These are phyloP conservation scores for Musa troglodytarum DNA, from an alignment of 176 grass and related monocot species.

Conservation along the genomic window DNA sequence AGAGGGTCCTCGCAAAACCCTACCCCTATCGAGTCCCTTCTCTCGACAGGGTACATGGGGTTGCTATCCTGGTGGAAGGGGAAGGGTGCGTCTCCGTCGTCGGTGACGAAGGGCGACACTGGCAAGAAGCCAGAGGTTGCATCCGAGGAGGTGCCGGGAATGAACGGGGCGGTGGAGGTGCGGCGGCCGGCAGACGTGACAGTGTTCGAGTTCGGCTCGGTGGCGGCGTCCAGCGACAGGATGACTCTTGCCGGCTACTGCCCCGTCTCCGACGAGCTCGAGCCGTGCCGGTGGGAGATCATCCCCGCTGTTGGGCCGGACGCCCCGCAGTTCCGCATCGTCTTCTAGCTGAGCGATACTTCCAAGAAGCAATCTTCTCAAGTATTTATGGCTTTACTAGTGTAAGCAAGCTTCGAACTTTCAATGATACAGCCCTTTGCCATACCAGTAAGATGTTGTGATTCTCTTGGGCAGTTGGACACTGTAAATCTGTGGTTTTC, in stretches of 20 bases:
- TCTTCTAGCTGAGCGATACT: slow-evolving; percentile 30
- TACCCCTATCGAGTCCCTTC: neutral
- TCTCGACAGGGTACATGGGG: slow-evolving; percentile 32
- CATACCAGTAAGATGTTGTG: no score
- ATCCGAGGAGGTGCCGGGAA: slow-evolving; percentile 24
- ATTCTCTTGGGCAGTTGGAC: no score
- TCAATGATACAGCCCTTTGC: no score
- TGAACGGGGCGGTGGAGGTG: slow-evolving; percentile 69
- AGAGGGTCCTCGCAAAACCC: neutral
- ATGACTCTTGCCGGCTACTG: slow-evolving; percentile 75
- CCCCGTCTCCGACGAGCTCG: slow-evolving; percentile 72
- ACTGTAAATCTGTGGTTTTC: no score
- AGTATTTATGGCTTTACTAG: neutral
- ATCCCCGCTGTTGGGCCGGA: slow-evolving; percentile 41
- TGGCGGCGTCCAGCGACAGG: slow-evolving; percentile 41
- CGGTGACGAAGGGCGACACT: neutral
- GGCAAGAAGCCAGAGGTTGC: neutral
- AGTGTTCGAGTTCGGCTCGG: slow-evolving; percentile 84
- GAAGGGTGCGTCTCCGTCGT: slow-evolving; percentile 6
- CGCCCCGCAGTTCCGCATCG: slow-evolving; percentile 87
- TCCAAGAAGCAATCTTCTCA: no score
- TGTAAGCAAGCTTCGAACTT: neutral
- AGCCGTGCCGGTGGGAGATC: slow-evolving; percentile 86
- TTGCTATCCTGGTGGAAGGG: slow-evolving; percentile 75
- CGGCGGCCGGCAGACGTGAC: slow-evolving; percentile 53